Evolutionary conservation across 2,329 filamentous ascomycete species (phyloP), one percentile per base, ranked within the genome.

Genomic region (Nakataea oryzae): DNA sequence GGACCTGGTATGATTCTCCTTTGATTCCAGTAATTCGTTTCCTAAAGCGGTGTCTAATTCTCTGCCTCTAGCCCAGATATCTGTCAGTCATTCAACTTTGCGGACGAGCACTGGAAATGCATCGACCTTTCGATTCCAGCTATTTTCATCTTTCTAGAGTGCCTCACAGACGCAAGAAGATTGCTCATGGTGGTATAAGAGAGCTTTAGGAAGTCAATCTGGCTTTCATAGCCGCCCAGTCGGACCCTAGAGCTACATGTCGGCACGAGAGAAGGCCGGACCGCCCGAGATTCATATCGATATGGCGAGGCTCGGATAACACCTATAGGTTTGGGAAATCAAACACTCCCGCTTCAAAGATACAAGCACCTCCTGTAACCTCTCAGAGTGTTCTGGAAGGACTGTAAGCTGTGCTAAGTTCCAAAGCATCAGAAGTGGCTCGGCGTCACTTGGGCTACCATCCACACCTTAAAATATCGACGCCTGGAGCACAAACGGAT

Each of bases 341-440:
- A 50, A n/a, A 50, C 41, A 50, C 21, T n/a, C 9, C 21, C 21
- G 9, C 41, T 9, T 9, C 3, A 9, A n/a, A n/a, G 1, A 3
- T n/a, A 24, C 7, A 9, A 4, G 7, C 11, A n/a, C 2, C 3
- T n/a, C 14, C 3, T 9, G 1, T 9, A 7, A 2, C 4, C 3
- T 50, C 11, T 11, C 11, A 9, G 41, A 50, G 21, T 24, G 9
- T 2, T 9, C 21, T 9, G 11, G 21, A 9, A n/a, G 41, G 17
- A n/a, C 0, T 11, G 4, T 8, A 6, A 8, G 17, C 2, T 9
- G 3, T 9, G 9, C 17, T 17, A 6, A n/a, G 24, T n/a, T 50
- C 7, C 21, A 8, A 50, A n/a, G 41, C 1, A 2, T 50, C 17
- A n/a, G 24, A 24, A n/a, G 7, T n/a, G n/a, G n/a, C n/a, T n/a